phyloP scores from a whole-genome alignment of 2,329 filamentous ascomycete genomes.

The Diatrype stigma region DNA sequence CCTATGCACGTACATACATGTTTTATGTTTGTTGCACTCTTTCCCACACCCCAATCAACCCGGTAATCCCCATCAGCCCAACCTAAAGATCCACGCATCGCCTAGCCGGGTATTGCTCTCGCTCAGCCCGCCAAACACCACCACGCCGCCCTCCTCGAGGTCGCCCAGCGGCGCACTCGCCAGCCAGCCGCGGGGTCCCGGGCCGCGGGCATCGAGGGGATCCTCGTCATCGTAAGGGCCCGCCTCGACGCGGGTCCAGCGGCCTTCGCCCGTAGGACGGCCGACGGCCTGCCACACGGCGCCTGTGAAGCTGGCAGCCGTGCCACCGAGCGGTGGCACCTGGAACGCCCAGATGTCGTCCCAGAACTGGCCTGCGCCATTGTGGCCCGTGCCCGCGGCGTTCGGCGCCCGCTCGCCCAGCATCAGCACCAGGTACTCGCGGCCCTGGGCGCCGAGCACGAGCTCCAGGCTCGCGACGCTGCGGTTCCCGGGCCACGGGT shows the following conservation, averaged over 20 bases:
- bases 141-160: slow-evolving; percentile 54
- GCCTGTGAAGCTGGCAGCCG: slow-evolving; percentile 50
- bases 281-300: slow-evolving; percentile 51
- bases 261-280: slow-evolving; percentile 52
- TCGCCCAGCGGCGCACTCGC: slow-evolving; percentile 54
- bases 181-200: slow-evolving; percentile 53
- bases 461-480: slow-evolving; percentile 52
- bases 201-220: slow-evolving; percentile 40
- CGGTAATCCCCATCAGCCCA: slow-evolving; percentile 35
- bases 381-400: slow-evolving; percentile 42
- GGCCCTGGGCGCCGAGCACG: slow-evolving; percentile 54
- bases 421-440: slow-evolving; percentile 59
- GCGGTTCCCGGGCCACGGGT: slow-evolving; percentile 47
- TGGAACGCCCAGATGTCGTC: slow-evolving; percentile 63
- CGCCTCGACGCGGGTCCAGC: slow-evolving; percentile 48
- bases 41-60: too few species aligned
- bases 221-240: slow-evolving; percentile 50
- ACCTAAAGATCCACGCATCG: slow-evolving; percentile 61
- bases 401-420: slow-evolving; percentile 54
- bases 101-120: slow-evolving; percentile 48
- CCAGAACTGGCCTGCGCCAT: slow-evolving; percentile 50
- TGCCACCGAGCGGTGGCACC: slow-evolving; percentile 51
- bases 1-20: too few species aligned
- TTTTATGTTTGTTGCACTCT: too few species aligned
- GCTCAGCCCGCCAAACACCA: slow-evolving; percentile 58